These are phyloP conservation scores for Lecanoromycetidae sp. DNA, from an alignment of 2,329 filamentous ascomycete species.

Conservation along the genomic window DNA sequence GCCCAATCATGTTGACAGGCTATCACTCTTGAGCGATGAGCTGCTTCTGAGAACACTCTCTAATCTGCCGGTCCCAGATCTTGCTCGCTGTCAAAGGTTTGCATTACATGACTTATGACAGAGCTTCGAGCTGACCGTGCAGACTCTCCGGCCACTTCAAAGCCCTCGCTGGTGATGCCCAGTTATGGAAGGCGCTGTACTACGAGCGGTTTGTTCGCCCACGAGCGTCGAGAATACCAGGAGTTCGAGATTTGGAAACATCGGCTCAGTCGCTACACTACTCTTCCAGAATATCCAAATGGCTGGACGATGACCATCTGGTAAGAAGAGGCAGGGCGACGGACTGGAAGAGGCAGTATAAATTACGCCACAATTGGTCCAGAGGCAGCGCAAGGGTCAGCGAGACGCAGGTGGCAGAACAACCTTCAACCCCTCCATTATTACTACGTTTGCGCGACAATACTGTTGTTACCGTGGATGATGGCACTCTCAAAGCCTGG, in stretches of 20 bases:
- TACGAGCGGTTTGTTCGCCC: conserved; percentile 78
- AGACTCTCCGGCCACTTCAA: conserved; percentile 66
- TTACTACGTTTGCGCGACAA: conserved; percentile 69
- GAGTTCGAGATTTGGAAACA: conserved; percentile 39
- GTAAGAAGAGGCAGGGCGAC: conserved; percentile 41
- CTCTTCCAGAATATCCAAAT: conserved; percentile 45
- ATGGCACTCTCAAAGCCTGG: conserved; percentile 60
- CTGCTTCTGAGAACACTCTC: conserved; percentile 73
- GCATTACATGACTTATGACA: conserved; percentile 12
- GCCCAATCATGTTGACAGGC: conserved; percentile 39
- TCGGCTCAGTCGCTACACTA: conserved; percentile 34
- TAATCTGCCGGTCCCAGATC: conserved; percentile 55
- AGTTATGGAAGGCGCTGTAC: conserved; percentile 84
- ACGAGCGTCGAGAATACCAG: conserved; percentile 62
- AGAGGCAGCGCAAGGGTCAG: conserved; percentile 67
- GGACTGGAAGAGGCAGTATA: conserved; percentile 84
- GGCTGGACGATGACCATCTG: conserved; percentile 49
- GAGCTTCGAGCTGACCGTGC: conserved; percentile 32
- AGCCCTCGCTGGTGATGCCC: conserved; percentile 62
- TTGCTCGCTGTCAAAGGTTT: conserved; percentile 53
- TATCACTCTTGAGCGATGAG: conserved; percentile 74
- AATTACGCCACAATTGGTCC: conserved; percentile 82
- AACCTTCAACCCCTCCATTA: conserved; percentile 43
- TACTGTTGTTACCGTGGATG: conserved; percentile 65
- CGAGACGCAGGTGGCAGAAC: conserved; percentile 54